Percentiles rank a stretch among this genome's conserved stretches.
These are phyloP conservation scores for Trametes elegans DNA, from an alignment of 768 basidiomycete species.

Conservation along the genomic window DNA sequence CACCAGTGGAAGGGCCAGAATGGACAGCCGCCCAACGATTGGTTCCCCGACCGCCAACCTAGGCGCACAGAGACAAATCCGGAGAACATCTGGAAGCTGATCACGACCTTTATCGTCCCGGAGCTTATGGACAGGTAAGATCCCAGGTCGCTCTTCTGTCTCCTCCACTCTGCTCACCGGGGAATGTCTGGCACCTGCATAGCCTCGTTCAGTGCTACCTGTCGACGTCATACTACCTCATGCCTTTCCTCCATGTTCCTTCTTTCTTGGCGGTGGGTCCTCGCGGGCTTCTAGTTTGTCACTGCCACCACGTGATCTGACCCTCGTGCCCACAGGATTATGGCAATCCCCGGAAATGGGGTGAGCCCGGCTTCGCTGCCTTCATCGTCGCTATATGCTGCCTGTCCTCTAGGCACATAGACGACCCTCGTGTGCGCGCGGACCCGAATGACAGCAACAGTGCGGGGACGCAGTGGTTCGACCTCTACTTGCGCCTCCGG, in stretches of 20 bases:
- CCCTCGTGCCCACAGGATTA: constrained; percentile 60
- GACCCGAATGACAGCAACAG: constrained; percentile 82
- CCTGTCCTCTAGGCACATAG: constrained; percentile 87
- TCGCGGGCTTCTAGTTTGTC: constrained; percentile 5
- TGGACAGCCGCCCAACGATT: constrained; percentile 38
- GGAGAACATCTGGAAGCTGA: constrained; percentile 81
- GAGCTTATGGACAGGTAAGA: constrained; percentile 91
- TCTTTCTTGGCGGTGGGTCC: constrained; percentile 69
- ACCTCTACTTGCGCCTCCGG: constrained; percentile 81
- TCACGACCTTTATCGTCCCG: constrained; percentile 82
- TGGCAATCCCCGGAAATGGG: constrained; percentile 93
- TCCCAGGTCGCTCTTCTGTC: constrained; percentile 10
- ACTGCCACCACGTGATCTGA: constrained; percentile 5
- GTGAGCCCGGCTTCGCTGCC: constrained; percentile 90
- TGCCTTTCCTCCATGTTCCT: constrained; percentile 91
- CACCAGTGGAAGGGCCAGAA: constrained; percentile 19
- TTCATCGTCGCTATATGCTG: constrained; percentile 94
- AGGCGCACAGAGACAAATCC: constrained; percentile 79
- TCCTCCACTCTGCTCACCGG: constrained; percentile 14
- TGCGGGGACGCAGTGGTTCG: constrained; percentile 90
- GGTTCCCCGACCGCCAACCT: constrained; percentile 84
- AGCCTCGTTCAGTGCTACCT: constrained; percentile 83
- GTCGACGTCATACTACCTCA: constrained; percentile 89
- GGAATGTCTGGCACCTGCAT: constrained; percentile 16
- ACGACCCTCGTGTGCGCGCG: constrained; percentile 85